phyloP scores from a whole-genome alignment of 1,284 basidiomycete species.

The Heterobasidion parviporum region DNA sequence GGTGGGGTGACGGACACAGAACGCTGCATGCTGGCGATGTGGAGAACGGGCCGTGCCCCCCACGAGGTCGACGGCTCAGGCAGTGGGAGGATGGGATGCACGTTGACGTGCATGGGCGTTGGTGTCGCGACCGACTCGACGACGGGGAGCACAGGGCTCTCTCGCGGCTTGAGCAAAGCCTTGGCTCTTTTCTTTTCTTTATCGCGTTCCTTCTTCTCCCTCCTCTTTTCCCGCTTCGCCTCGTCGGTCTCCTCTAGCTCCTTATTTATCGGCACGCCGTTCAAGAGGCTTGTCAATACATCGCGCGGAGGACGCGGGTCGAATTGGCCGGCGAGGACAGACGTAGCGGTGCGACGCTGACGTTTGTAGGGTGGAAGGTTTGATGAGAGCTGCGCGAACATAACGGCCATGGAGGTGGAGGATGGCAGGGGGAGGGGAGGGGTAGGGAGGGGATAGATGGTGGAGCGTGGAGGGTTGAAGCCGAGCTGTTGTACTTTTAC shows the following conservation, averaged over 20 bases:
- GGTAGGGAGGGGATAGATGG: constrained; percentile 4
- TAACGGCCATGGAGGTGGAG: constrained; percentile 19
- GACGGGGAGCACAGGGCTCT: constrained; percentile 9
- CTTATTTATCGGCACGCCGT: constrained; percentile 60
- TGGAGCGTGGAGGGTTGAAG: constrained; percentile 13
- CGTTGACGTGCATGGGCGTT: constrained; percentile 2
- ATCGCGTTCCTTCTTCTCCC: constrained; percentile 43
- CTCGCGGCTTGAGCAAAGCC: constrained; percentile 13
- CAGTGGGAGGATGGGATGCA: constrained; percentile 1
- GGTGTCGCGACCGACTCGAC: constrained; percentile 8
- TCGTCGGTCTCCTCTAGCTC: constrained; percentile 53
- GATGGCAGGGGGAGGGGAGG: not conserved
- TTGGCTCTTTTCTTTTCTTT: constrained; percentile 22
- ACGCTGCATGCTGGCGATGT: constrained; percentile 56
- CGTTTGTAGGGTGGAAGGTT: constrained; percentile 32
- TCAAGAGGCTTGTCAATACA: constrained; percentile 68
- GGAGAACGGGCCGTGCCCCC: constrained; percentile 57
- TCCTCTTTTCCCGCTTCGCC: constrained; percentile 37
- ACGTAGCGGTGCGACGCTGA: constrained; percentile 59
- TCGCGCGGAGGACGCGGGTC: constrained; percentile 59
- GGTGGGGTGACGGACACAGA: constrained; percentile 69
- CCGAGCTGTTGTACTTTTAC: constrained; percentile 13
- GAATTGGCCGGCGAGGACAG: constrained; percentile 65
- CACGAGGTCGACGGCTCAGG: constrained; percentile 30
- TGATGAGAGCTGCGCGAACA: constrained; percentile 22